Conservation (phyloP, 805 yeast species). For the Maudiozyma saulgeensis region DNA sequence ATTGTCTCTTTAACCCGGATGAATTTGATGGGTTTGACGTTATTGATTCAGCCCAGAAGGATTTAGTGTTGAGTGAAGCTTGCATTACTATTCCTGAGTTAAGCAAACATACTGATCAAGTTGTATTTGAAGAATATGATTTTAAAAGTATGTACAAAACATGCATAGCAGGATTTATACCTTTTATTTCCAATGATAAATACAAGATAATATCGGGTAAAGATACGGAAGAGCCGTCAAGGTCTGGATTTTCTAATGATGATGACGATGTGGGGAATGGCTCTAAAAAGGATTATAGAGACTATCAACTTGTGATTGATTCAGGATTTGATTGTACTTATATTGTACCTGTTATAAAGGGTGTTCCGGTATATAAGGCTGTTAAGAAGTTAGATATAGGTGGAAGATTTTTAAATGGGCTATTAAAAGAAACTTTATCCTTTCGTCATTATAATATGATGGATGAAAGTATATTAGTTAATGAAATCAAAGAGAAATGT, state of each 20-base stretch:
- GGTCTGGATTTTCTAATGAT: no score
- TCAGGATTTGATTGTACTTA: constrained; percentile 84
- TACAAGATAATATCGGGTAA: constrained; percentile 15
- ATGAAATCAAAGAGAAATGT: constrained; percentile 69
- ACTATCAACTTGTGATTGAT: constrained; percentile 75
- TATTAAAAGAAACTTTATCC: constrained; percentile 73
- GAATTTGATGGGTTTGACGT: constrained; percentile 36
- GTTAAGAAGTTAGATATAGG: constrained; percentile 75
- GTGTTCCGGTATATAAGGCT: constrained; percentile 67
- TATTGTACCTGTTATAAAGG: constrained; percentile 75
- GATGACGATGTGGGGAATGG: not conserved
- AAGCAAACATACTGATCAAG: constrained; percentile 79
- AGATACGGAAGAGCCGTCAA: constrained; percentile 7
- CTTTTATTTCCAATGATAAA: constrained; percentile 40
- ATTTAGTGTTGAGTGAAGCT: constrained; percentile 66
- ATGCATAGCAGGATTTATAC: constrained; percentile 50
- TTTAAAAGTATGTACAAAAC: constrained; percentile 62
- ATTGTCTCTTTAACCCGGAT: constrained; percentile 43
- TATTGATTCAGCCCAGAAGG: constrained; percentile 40
- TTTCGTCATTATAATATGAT: constrained; percentile 88
- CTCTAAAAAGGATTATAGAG: constrained; percentile 29
- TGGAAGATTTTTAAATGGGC: constrained; percentile 76
- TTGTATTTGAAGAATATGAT: constrained; percentile 88
- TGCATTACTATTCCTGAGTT: constrained; percentile 76
- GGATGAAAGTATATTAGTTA: constrained; percentile 79